phyloP scores from a whole-genome alignment of 306 rosid genomes.

The Lathyrus sativus region DNA sequence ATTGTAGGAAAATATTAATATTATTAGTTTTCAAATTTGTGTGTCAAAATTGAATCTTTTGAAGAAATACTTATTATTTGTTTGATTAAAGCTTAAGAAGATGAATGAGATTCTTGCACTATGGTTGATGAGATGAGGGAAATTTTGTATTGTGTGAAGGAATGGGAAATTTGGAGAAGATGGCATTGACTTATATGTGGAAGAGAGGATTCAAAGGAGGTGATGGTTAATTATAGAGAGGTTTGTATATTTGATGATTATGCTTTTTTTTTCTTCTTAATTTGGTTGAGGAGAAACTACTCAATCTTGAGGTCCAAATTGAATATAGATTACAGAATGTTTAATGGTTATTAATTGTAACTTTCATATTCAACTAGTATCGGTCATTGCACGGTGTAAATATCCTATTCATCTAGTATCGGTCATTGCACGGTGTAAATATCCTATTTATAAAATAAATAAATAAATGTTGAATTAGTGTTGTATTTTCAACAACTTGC shows the following conservation, averaged over 20 bases:
- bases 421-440: no score
- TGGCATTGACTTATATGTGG: conserved; percentile 31
- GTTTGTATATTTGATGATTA: neutral
- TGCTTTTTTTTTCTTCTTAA: conserved; percentile 9
- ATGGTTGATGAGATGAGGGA: conserved; percentile 6
- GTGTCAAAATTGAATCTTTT: neutral
- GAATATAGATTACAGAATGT: neutral
- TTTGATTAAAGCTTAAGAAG: neutral
- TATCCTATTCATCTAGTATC: no score
- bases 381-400: no score
- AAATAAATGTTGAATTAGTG: no score
- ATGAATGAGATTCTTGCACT: neutral
- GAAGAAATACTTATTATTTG: neutral
- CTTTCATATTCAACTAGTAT: no score
- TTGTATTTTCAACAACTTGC: no score
- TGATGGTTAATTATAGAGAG: conserved; percentile 34
- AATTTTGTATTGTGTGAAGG: conserved; percentile 11
- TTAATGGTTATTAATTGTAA: neutral
- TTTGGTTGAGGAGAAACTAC: neutral
- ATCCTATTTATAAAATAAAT: no score
- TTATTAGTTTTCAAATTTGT: neutral
- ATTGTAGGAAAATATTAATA: conserved; percentile 1
- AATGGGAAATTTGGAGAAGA: conserved; percentile 4
- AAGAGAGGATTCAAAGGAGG: conserved; percentile 55
- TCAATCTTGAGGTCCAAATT: conserved; percentile 29